Percentiles rank a stretch among this genome's conserved stretches.
phyloP scores from a whole-genome alignment of 306 rosid genomes.

The Neltuma alba region DNA sequence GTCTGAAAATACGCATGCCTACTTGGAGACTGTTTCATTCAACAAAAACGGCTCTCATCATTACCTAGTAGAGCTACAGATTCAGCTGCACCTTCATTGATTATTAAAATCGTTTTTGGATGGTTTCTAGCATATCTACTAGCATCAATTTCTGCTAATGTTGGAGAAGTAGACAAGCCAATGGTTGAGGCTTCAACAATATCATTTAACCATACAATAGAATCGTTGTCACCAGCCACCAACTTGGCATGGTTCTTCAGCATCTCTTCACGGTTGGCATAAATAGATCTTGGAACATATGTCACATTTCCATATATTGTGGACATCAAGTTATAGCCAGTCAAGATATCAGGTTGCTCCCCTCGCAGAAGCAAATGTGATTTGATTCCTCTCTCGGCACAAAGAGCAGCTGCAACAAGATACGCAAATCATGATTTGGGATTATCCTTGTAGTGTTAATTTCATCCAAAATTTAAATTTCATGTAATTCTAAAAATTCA shows the following conservation, averaged over 20 bases:
- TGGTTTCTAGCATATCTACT: constrained; percentile 44
- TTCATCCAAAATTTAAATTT: constrained; percentile 21
- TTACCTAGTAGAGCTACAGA: constrained; percentile 92
- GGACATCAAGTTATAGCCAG: constrained; percentile 93
- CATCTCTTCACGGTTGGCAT: constrained; percentile 76
- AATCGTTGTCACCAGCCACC: constrained; percentile 61
- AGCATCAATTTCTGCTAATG: constrained; percentile 44
- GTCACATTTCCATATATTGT: constrained; percentile 83
- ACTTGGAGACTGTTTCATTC: constrained; percentile 13
- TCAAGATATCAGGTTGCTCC: constrained; percentile 83
- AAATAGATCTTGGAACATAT: constrained; percentile 72
- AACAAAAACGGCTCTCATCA: constrained; percentile 22
- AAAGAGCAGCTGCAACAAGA: constrained; percentile 75
- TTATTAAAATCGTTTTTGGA: constrained; percentile 62
- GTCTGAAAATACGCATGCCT: constrained; percentile 28
- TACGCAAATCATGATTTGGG: constrained; percentile 28
- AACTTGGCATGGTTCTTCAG: constrained; percentile 62
- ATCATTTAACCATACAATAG: constrained; percentile 61
- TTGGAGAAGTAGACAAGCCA: constrained; percentile 34
- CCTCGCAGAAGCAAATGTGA: constrained; percentile 90
- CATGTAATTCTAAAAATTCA: neutral
- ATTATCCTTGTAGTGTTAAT: constrained; percentile 21
- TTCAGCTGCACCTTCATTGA: constrained; percentile 95
- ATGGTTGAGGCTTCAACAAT: constrained; percentile 53
- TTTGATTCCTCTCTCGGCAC: constrained; percentile 81